Base-by-base conservation (phyloP, 768 basidiomycete genomes). In the Leccinum broughii region DNA sequence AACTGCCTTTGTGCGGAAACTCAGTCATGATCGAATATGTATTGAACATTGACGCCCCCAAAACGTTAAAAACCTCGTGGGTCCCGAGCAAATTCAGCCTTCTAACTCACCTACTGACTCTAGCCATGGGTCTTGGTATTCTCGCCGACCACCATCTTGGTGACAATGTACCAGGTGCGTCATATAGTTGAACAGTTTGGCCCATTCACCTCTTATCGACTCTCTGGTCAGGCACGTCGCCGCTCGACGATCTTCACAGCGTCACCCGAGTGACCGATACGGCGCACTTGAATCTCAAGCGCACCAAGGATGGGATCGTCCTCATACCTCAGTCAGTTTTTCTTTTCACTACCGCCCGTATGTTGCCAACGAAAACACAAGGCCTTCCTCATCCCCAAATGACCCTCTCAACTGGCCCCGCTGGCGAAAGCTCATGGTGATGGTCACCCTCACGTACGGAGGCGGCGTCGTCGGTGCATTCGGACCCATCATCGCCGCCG, bases 351-450 rank as follows among this genome's bases (percentile, higher is more conserved):
- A 34, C 30, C 30, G 6, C 48, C 22, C 22, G 7, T 15, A 14
- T 34, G 13, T 26, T n/a, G 26, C 20, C 20, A 35, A 53, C 9
- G 20, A 17, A 53, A 53, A 53, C 4, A 22, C 32, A 53, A 51
- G 51, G 6, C 51, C 51, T 17, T 53, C 51, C 6, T 53, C 51
- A 8, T 32, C 30, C 17, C 51, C 51, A 15, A 20, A 53, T 0
- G 51, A 53, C 34, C 51, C 51, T 30, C 51, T 53, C 11, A 53
- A 53, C 26, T 53, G 51, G 51, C 51, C 51, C 14, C 13, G n/a
- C 11, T 53, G 51, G 51, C 32, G 34, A 53, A 53, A 53, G 51
- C 14, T 53, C 51, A 53, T 53, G 51, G 7, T 53, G 34, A 53
- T 53, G 51, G 32, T 13, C 51, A 53, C 51, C 30, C 32, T 53